Conservation (phyloP, 2,329 filamentous ascomycete species). For the Juglanconis oblonga region DNA sequence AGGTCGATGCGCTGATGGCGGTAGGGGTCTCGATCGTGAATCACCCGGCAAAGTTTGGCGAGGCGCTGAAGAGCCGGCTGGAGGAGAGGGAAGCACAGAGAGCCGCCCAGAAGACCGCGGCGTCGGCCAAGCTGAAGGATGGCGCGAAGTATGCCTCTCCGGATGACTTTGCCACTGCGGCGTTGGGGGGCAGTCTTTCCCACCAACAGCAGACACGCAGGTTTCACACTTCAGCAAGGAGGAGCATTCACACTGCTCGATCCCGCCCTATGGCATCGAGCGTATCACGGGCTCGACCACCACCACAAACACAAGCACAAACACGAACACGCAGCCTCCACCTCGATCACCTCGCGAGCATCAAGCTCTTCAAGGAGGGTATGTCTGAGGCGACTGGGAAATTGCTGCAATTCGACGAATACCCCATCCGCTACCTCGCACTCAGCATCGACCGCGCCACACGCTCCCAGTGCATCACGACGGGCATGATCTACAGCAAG, state of each 20-base stretch:
- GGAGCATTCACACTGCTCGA: not conserved
- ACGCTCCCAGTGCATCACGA: conserved; percentile 60
- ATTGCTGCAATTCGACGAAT: conserved; percentile 29
- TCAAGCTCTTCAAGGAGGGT: conserved; percentile 51
- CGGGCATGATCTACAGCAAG: not conserved
- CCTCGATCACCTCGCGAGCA: conserved; percentile 5
- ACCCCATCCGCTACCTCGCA: conserved; percentile 50
- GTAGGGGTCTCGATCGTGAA: conserved; percentile 69
- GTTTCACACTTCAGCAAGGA: conserved; percentile 1
- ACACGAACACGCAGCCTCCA: conserved; percentile 12
- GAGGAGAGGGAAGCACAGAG: conserved; percentile 25
- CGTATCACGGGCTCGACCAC: not conserved
- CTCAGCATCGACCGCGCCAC: conserved; percentile 64
- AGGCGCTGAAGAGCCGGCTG: conserved; percentile 62
- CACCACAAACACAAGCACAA: not conserved
- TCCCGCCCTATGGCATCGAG: not conserved
- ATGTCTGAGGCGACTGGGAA: conserved; percentile 35
- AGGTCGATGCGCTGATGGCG: conserved; percentile 62
- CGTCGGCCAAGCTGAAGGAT: conserved; percentile 4
- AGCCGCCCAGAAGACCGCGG: conserved; percentile 2
- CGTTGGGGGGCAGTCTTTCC: not conserved
- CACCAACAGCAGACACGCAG: conserved; percentile 10
- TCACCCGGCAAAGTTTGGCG: conserved; percentile 73
- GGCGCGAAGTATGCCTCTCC: conserved; percentile 22
- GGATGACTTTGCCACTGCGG: conserved; percentile 4